Conservation (phyloP, 2,329 filamentous ascomycete genomes). For the Aspergillus uvarum region DNA sequence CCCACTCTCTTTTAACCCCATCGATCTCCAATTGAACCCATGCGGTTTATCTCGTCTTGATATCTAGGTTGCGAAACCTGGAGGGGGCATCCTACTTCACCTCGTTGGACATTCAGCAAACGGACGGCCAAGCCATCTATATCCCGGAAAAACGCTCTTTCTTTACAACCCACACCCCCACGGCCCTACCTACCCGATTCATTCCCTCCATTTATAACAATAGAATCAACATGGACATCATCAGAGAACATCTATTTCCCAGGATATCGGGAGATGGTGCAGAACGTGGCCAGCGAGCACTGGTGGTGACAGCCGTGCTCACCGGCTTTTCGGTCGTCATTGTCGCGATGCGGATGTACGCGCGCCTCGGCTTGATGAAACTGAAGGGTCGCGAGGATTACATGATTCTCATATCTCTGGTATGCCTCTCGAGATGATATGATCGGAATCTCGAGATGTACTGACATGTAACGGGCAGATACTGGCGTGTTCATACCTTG, state of each 20-base stretch:
- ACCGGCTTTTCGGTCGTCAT: slow-evolving; percentile 25
- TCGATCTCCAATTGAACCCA: slow-evolving; percentile 1
- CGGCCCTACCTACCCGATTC: slow-evolving; percentile 11
- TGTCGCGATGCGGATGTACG: slow-evolving; percentile 32
- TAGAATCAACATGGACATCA: slow-evolving; percentile 16
- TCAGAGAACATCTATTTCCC: slow-evolving; percentile 16
- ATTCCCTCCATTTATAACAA: neutral
- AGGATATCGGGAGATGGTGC: slow-evolving; percentile 20
- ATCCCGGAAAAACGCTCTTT: slow-evolving; percentile 17
- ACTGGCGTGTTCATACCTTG: slow-evolving; percentile 30
- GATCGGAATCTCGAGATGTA: neutral
- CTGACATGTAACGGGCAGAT: slow-evolving; percentile 9
- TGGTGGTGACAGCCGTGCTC: slow-evolving; percentile 33
- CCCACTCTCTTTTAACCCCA: neutral
- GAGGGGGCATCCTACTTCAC: neutral
- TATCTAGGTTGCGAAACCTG: slow-evolving; percentile 8
- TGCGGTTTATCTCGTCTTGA: slow-evolving; percentile 11
- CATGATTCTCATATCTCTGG: slow-evolving; percentile 30
- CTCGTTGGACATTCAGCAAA: neutral
- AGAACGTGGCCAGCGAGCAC: slow-evolving; percentile 27
- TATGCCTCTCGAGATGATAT: slow-evolving; percentile 7
- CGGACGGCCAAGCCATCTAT: neutral
- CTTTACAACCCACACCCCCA: neutral
- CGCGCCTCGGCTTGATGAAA: slow-evolving; percentile 31
- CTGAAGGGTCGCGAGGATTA: slow-evolving; percentile 36